Evolutionary conservation across 2,329 filamentous ascomycete species (phyloP).

Genomic region (Tympanopsis confertula): DNA sequence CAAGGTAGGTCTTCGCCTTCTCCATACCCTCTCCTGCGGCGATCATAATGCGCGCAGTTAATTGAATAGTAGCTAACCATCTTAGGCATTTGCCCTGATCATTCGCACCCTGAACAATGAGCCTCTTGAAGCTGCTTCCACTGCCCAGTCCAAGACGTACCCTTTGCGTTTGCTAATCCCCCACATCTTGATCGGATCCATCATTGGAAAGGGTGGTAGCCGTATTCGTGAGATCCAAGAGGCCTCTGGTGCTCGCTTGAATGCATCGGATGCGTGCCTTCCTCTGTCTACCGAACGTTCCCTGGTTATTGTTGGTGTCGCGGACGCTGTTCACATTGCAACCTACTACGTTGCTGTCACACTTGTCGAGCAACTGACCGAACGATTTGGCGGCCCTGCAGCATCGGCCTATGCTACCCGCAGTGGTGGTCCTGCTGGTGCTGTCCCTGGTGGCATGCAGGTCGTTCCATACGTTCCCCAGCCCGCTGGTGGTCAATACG

Average conservation of each 20-base stretch:
- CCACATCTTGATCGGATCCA: slow-evolving; percentile 93
- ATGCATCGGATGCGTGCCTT: slow-evolving; percentile 88
- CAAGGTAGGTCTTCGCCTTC: slow-evolving; percentile 51
- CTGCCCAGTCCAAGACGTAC: slow-evolving; percentile 90
- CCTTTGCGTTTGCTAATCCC: slow-evolving; percentile 89
- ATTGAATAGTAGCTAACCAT: slow-evolving; percentile 12
- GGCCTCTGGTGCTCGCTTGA: slow-evolving; percentile 87
- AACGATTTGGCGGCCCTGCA: slow-evolving; percentile 87
- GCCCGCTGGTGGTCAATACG: slow-evolving; percentile 83
- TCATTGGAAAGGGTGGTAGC: slow-evolving; percentile 93
- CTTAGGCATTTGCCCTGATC: slow-evolving; percentile 86
- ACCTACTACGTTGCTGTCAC: slow-evolving; percentile 98
- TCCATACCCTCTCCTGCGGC: slow-evolving; percentile 3
- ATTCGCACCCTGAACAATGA: slow-evolving; percentile 98
- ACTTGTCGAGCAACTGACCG: slow-evolving; percentile 92
- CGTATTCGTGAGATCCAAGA: slow-evolving; percentile 98
- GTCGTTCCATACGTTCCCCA: slow-evolving; percentile 97
- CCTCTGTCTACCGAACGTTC: slow-evolving; percentile 93
- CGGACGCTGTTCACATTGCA: slow-evolving; percentile 95
- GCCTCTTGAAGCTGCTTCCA: slow-evolving; percentile 76
- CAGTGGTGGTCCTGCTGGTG: slow-evolving; percentile 82
- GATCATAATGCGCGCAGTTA: slow-evolving; percentile 6
- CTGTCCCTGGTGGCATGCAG: slow-evolving; percentile 94
- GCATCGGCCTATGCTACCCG: slow-evolving; percentile 96
- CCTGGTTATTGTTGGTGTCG: slow-evolving; percentile 94